These are phyloP conservation scores for Delphinella strobiligena DNA, from an alignment of 2,329 filamentous ascomycete genomes.

Conservation along the genomic window DNA sequence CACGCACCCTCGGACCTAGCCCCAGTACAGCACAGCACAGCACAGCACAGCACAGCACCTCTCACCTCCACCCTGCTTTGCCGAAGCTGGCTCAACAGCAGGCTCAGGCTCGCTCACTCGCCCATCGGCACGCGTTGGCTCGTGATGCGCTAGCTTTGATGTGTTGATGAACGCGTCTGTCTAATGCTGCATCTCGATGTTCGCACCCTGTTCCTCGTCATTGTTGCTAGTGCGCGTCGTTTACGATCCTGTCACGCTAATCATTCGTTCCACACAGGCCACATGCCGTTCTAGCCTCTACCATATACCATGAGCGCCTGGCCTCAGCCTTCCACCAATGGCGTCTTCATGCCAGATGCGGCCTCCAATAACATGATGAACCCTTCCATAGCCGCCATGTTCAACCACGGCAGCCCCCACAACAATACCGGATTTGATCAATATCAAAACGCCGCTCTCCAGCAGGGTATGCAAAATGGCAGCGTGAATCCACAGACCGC, in stretches of 20 bases:
- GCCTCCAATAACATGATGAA: conserved; percentile 8
- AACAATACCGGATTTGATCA: conserved; percentile 26
- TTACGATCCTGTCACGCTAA: conserved; percentile 1
- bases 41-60: not conserved
- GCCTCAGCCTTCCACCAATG: conserved; percentile 11
- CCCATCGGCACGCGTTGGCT: not conserved
- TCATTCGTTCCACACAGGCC: not conserved
- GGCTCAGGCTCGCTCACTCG: not conserved
- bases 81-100: not conserved
- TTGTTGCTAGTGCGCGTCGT: conserved; percentile 5
- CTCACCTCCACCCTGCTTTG: not conserved
- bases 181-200: not conserved
- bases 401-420: conserved; percentile 10
- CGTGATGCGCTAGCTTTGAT: not conserved
- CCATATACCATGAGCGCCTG: conserved; percentile 11
- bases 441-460: conserved; percentile 31
- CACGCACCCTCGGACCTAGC: too few relatives aligned
- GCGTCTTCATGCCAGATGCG: conserved; percentile 11
- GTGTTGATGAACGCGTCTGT: conserved; percentile 1
- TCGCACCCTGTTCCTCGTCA: not conserved
- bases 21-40: not conserved
- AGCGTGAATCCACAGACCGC: conserved; percentile 69
- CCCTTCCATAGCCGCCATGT: conserved; percentile 11
- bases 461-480: conserved; percentile 63
- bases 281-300: conserved; percentile 8